Evolutionary conservation across 2,329 filamentous ascomycete species (phyloP).

Genomic region (Didymella segeticola): DNA sequence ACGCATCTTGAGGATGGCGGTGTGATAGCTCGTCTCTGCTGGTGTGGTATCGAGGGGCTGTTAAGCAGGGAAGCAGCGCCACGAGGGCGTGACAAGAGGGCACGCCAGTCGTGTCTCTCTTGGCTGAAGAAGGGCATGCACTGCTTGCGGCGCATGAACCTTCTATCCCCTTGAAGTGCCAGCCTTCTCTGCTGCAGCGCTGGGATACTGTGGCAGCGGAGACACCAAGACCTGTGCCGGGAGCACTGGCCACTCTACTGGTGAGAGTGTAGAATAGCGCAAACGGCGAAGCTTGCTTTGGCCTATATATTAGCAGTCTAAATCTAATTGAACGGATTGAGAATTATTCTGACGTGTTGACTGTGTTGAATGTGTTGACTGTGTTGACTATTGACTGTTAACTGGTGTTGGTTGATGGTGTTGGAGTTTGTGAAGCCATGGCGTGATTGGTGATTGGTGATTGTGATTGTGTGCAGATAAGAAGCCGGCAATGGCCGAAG

Average conservation of each 20-base stretch:
- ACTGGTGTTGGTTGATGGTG: too few species aligned
- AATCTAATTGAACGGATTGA: conserved; percentile 14
- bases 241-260: conserved; percentile 10
- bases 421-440: neutral
- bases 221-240: conserved; percentile 12
- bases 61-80: conserved; percentile 10
- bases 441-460: neutral
- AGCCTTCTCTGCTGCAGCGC: neutral
- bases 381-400: too few species aligned
- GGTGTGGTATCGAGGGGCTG: neutral
- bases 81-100: conserved; percentile 38
- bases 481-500: neutral
- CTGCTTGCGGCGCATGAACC: conserved; percentile 50
- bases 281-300: conserved; percentile 14
- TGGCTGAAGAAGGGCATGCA: conserved; percentile 39
- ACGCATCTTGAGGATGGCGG: conserved; percentile 48
- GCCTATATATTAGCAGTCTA: conserved; percentile 16
- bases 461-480: too few species aligned
- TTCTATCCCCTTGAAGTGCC: conserved; percentile 20
- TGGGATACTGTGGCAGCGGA: conserved; percentile 1
- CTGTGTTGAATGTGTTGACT: too few species aligned
- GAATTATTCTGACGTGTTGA: too few species aligned
- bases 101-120: conserved; percentile 43
- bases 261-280: conserved; percentile 8
- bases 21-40: conserved; percentile 43